Base-by-base conservation (phyloP, 805 yeast species). In the Ogataea ramenticola region DNA sequence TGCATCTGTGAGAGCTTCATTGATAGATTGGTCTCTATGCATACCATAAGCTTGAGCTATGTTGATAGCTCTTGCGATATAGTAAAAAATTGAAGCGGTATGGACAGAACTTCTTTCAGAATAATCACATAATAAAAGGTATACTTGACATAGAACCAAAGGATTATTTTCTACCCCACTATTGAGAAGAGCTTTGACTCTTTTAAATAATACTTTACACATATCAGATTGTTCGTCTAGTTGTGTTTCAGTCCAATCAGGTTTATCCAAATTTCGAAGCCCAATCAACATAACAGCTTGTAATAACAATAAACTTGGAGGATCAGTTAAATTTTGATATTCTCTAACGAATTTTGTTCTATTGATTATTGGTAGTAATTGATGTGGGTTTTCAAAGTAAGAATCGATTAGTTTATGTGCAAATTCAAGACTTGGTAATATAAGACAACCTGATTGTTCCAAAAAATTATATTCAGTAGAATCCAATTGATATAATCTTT, bases 1-100 rank as follows among this genome's bases (percentile, higher is more conserved):
- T 40, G 42, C 24, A 1, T 32, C 30, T 2, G 55, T 45, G 11
- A 55, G 21, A 2, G 45, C 46, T 12, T 41, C 27, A 16, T 44
- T 36, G 3, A 39, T 24, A 31, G 46, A 49, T 16, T 47, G 51
- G 39, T 54, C 76, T 49, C 86, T 69, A 58, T 86, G 93, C 51
- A 86, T 67, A 1, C 95, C 95, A 54, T 79, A 73, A 12, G 86
- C 84, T 56, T 83, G 89, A 2, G 90, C 90, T 41, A 80, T 66
- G 11, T 80, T 74, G 30, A 83, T 68, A 1, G 88, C 90, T 4
- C 79, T 75, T 39, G 84, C 70, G 6, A 82, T 75, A 95, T 93
- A 86, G 58, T 81, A 82, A 56, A 74, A 83, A 4, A 80, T 77
- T 57, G 82, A 84, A 41, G 81, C 79, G 5, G 4, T 16, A 20